Conservation (phyloP, 1,284 basidiomycete species). For the Cryptococcus wingfieldii region DNA sequence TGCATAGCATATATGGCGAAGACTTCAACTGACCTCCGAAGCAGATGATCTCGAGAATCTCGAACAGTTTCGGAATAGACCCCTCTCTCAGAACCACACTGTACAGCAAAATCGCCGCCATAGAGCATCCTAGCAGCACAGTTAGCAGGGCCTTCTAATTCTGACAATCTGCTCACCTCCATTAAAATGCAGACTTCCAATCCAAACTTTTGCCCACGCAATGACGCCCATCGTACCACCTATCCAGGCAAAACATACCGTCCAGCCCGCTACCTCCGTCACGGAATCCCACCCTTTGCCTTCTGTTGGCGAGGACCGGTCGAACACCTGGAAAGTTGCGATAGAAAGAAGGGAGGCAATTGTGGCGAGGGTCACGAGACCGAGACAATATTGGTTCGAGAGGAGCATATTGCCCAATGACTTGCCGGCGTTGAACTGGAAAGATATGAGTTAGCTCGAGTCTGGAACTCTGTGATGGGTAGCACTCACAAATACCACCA, state of each 20-base stretch:
- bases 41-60: slow-evolving; percentile 71
- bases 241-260: slow-evolving; percentile 69
- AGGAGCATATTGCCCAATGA: slow-evolving; percentile 84
- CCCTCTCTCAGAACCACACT: slow-evolving; percentile 89
- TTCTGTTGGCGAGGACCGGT: slow-evolving; percentile 48
- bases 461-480: too few species aligned
- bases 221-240: slow-evolving; percentile 74
- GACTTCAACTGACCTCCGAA: slow-evolving; percentile 54
- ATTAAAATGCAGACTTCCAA: slow-evolving; percentile 83
- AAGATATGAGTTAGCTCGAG: too few species aligned
- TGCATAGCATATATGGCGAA: not conserved
- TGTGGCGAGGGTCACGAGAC: slow-evolving; percentile 64
- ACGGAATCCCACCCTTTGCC: slow-evolving; percentile 39
- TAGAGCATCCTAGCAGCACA: slow-evolving; percentile 67
- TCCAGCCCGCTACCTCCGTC: slow-evolving; percentile 45
- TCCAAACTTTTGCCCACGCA: slow-evolving; percentile 73
- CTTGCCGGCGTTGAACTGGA: slow-evolving; percentile 56
- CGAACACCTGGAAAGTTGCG: slow-evolving; percentile 71
- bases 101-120: slow-evolving; percentile 82
- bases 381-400: slow-evolving; percentile 42
- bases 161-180: slow-evolving; percentile 57
- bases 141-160: not conserved
- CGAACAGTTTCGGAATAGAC: slow-evolving; percentile 65
- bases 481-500: too few species aligned
- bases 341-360: slow-evolving; percentile 80